Evolutionary conservation across 2,329 filamentous ascomycete genomes (phyloP), one percentile per base, ranked within the genome.

Genomic region (Colletotrichum higginsianum): DNA sequence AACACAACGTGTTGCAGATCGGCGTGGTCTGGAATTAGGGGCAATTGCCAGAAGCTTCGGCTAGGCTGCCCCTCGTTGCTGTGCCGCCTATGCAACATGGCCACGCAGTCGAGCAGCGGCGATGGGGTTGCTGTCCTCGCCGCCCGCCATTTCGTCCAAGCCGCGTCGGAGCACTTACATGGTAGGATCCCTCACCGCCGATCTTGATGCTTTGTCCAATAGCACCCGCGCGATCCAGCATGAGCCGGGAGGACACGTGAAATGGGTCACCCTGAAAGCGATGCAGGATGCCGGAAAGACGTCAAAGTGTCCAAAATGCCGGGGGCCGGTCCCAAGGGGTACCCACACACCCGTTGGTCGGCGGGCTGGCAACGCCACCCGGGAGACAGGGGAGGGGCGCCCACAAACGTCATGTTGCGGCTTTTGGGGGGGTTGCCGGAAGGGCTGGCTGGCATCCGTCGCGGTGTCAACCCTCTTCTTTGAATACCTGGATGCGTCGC

Each of bases 151-250:
- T 18, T 50, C 52, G 40, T 42, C 35, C 52, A 68, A 23, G 65
- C 38, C 12, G 44, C 46, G 57, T 57, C 46, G 16, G 23, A 58
- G 23, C 46, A 26, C 44, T 67, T 13, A 38, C 35, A 38, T 38
- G 11, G 35, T 38, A 52, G 46, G 38, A 21, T 40, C 18, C 52
- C 26, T 15, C 13, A 46, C 26, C 16, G 69, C 23, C 38, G 65
- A 71, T 71, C 69, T 68, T 69, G 58, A 55, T 69, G 40, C 65
- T 58, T 71, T 47, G 53, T 9, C 65, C 69, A 71, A 71, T 71
- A 16, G 40, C 6, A 44, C 23, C 11, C 18, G 4, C 7, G 0
- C 7, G 8, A 46, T 40, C 15, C 21, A 44, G 21, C 65, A 60
- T 69, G 66, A 50, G 53, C 47, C 42, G 40, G 23, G 12, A 55